A percentile compares a stretch with the other conserved stretches of the same genome.
Evolutionary conservation across 2,329 filamentous ascomycete genomes (phyloP).

Genomic region (Botrytis paeoniae): DNA sequence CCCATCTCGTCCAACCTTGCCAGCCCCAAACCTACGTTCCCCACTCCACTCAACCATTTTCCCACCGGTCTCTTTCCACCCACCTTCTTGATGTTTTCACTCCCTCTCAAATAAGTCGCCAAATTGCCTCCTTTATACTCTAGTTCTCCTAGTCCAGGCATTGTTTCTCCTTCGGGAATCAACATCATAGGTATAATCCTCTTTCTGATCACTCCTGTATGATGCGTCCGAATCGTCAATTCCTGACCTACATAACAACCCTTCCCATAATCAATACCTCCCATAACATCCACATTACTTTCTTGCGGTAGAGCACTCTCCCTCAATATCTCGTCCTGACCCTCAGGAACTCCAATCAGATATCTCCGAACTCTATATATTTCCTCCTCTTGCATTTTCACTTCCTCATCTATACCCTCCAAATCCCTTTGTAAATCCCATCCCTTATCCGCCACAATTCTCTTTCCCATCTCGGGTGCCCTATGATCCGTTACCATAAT

Average conservation of each 20-base stretch:
- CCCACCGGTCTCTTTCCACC: constrained; percentile 64
- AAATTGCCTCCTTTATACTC: constrained; percentile 42
- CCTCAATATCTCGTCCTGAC: constrained; percentile 70
- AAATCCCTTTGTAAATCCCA: constrained; percentile 37
- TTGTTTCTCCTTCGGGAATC: constrained; percentile 51
- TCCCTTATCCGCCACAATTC: constrained; percentile 44
- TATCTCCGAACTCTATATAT: constrained; percentile 56
- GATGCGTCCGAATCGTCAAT: constrained; percentile 90
- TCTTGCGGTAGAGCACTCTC: constrained; percentile 80
- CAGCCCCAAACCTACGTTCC: constrained; percentile 82
- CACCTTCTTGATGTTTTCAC: constrained; percentile 33
- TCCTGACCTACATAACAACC: constrained; percentile 98
- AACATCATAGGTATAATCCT: constrained; percentile 78
- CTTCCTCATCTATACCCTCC: constrained; percentile 37
- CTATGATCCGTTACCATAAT: constrained; percentile 46
- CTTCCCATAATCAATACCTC: constrained; percentile 87
- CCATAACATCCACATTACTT: constrained; percentile 81
- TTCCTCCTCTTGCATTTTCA: not conserved
- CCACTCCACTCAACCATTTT: constrained; percentile 74
- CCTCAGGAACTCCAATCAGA: constrained; percentile 78
- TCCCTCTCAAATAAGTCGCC: constrained; percentile 45
- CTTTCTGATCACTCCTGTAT: constrained; percentile 91
- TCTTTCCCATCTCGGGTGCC: constrained; percentile 54
- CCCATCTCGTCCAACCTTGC: constrained; percentile 92
- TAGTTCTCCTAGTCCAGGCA: constrained; percentile 48